Evolutionary conservation across 148 eudicot species (phyloP).

Genomic region (Euryodendron excelsum): DNA sequence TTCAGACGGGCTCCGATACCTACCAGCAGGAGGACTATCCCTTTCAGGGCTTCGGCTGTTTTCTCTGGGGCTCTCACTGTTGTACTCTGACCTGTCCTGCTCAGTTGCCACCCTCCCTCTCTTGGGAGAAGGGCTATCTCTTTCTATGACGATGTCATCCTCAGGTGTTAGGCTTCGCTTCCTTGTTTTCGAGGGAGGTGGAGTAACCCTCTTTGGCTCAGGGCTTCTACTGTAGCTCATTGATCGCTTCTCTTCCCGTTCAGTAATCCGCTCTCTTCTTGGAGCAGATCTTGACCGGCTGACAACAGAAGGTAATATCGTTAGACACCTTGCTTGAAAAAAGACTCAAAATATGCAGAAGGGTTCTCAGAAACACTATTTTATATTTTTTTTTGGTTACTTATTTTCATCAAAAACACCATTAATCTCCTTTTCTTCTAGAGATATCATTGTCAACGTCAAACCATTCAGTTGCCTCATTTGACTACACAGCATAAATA

Average conservation of each 20-base stretch:
- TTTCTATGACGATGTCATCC: constrained; percentile 31
- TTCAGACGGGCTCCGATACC: constrained; percentile 45
- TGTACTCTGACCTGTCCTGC: constrained; percentile 48
- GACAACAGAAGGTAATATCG: constrained; percentile 8
- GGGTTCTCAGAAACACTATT: too few relatives aligned
- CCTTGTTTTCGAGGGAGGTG: constrained; percentile 47
- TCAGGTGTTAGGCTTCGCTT: constrained; percentile 62
- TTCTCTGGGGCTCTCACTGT: constrained; percentile 60
- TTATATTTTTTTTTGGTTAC: too few relatives aligned
- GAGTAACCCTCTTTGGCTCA: constrained; percentile 34
- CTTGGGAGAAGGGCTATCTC: constrained; percentile 32
- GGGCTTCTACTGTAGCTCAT: constrained; percentile 66
- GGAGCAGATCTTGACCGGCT: constrained; percentile 83
- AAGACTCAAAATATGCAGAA: not conserved
- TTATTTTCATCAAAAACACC: not conserved
- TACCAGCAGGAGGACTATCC: constrained; percentile 38
- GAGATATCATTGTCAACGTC: not conserved
- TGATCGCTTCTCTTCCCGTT: constrained; percentile 49
- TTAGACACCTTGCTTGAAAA: not conserved
- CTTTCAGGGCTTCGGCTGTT: constrained; percentile 58
- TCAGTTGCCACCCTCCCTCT: constrained; percentile 28
- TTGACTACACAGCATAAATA: not conserved
- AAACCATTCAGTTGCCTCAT: not conserved
- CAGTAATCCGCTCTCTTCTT: constrained; percentile 46
- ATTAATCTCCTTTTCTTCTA: too few relatives aligned